A percentile compares a stretch with the other conserved stretches of the same genome.
Evolutionary conservation across 345 rosid species (phyloP).

Genomic region (Brassica incana): DNA sequence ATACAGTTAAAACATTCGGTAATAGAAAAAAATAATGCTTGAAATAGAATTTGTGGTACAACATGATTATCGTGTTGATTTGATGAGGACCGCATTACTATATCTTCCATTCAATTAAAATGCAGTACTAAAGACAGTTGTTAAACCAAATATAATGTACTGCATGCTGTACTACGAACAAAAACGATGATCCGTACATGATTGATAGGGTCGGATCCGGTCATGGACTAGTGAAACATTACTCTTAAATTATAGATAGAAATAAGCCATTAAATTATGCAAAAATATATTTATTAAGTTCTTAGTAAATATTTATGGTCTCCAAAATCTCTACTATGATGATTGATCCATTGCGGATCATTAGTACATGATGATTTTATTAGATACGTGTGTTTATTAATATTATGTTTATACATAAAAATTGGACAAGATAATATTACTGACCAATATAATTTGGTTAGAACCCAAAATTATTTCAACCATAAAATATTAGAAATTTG

Average conservation of each 20-base stretch:
- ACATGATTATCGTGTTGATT: not conserved
- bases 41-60: not conserved
- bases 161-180: not conserved
- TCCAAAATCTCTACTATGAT: not conserved
- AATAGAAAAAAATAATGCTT: not conserved
- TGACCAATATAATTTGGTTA: not conserved
- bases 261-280: not conserved
- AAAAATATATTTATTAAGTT: not conserved
- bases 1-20: not conserved
- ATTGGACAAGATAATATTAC: not conserved
- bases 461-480: not conserved
- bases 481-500: not conserved
- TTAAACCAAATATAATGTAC: constrained; percentile 2
- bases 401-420: not conserved
- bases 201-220: not conserved
- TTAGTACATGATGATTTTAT: not conserved
- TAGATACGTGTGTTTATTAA: not conserved
- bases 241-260: not conserved
- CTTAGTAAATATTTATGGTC: no score
- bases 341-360: not conserved
- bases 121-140: constrained; percentile 7
- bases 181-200: not conserved
- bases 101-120: not conserved
- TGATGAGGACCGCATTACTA: not conserved
- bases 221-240: not conserved